Evolutionary conservation across 345 rosid genomes (phyloP), one percentile per base, ranked within the genome.

Genomic region (Diplotaxis tenuifolia): DNA sequence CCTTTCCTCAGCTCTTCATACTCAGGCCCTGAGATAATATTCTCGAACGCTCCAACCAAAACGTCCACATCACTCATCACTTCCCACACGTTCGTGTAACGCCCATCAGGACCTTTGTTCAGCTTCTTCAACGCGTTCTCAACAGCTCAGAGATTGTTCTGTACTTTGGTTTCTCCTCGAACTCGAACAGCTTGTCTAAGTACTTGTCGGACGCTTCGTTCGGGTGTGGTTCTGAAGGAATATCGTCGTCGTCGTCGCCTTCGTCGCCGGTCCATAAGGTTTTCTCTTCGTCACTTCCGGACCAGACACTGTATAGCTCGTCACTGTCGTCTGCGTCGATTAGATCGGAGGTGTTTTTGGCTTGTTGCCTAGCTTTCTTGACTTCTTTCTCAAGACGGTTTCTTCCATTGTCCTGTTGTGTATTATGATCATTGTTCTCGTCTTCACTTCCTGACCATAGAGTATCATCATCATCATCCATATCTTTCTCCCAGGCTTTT

Each of bases 241-340:
- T 81, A 73, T 89, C 96, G 10, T 86, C 82, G 0, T 89, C 95
- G 1, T 87, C 89, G 14, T 94, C 98, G 0, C 87, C 89, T 83
- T 94, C 97, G 20, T 87, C 86, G 7, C 98, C 97, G 0, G 96
- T 94, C 96, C 97, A 94, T 45, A 94, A 74, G 14, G 90, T 86
- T 87, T 88, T 94, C 78, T 94, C 97, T 58, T 94, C 97, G 3
- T 92, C 99, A 47, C 97, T 92, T 45, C 86, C 97, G 19, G 96
- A 91, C 93, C 95, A 94, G 36, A 94, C 89, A 18, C 97, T 88
- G 71, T 81, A 55, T 58, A 94, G 77, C 70, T 94, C 96, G 76
- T 89, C 98, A 62, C 97, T 91, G 62, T 94, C 98, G 74, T 89
- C 93, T 0, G 87, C 96, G 80, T 94, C 89, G 19, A 94, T 88